Evolutionary conservation across 2,329 filamentous ascomycete species (phyloP), one percentile per base, ranked within the genome.

Genomic region (Talaromyces atroroseus): DNA sequence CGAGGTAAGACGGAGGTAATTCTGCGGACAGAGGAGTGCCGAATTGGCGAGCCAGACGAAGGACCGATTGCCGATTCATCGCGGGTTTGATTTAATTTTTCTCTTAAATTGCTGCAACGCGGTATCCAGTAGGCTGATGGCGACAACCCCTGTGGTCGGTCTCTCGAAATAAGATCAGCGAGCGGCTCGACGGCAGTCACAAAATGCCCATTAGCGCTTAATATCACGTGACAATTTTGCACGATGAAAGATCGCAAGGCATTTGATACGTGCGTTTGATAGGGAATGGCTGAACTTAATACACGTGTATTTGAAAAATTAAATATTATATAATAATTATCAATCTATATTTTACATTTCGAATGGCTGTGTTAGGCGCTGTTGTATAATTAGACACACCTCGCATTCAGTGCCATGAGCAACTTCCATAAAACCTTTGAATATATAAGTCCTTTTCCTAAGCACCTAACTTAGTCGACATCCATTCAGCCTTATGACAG

Each of bases 1-100:
- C 73, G 49, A 78, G 71, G 55, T 77, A 78, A 8, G 74, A 62
- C 44, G 75, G 75, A 55, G 73, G 73, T 58, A 74, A 61, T 61
- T 74, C 72, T 54, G 63, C 66, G 63, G 73, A 61, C 53, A 66
- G 64, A 58, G 66, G 54, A 11, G 62, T 63, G 52, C 71, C 68
- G 58, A 60, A 61, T 61, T 73, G 68, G 61, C 66, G 66, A 61
- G 64, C 62, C 52, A 73, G 62, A 50, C 68, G 67, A 52, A 65
- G 49, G 58, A 72, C 62, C 16, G 66, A 68, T 60, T 68, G 67
- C 52, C 69, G 68, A 61, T 72, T 69, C 72, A 74, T 75, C 50
- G 62, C 64, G 59, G 54, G 49, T n/a, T 6, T 12, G 8, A 18
- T 24, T 2, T 29, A 29, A 29, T 1, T 18, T 52, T n/a, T n/a